Conservation (phyloP, 108 stramenopile genomes). For the Mediolabrus comicus region DNA sequence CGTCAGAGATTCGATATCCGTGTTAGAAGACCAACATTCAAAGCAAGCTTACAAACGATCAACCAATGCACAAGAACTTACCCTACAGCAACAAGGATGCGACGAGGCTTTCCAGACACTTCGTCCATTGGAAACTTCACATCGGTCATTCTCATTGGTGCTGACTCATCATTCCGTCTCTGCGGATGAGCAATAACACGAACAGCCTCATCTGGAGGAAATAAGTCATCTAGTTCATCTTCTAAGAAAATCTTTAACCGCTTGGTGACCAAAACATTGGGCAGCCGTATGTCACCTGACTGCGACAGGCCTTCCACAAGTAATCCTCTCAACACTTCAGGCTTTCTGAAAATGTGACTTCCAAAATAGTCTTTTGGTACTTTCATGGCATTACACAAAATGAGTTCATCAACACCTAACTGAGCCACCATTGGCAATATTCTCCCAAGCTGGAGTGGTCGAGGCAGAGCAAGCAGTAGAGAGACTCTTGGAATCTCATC, state of each 20-base stretch:
- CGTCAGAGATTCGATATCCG: no score
- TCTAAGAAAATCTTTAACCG: constrained; percentile 52
- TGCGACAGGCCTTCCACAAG: constrained; percentile 83
- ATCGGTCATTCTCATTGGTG: constrained; percentile 52
- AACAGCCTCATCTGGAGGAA: constrained; percentile 62
- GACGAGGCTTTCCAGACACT: constrained; percentile 23
- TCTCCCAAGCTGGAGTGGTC: constrained; percentile 83
- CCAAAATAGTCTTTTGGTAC: constrained; percentile 95
- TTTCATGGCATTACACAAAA: constrained; percentile 67
- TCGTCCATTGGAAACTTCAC: constrained; percentile 53
- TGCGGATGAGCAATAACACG: constrained; percentile 82
- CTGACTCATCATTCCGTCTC: constrained; percentile 28
- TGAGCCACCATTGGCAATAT: constrained; percentile 90
- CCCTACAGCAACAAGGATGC: constrained; percentile 72
- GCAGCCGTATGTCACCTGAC: constrained; percentile 72
- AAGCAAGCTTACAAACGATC: no score
- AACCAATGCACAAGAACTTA: neutral
- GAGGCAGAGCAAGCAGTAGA: constrained; percentile 86
- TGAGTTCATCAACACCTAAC: constrained; percentile 81
- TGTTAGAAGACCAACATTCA: no score
- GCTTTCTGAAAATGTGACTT: constrained; percentile 81
- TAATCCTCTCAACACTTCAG: constrained; percentile 51
- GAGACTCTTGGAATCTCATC: constrained; percentile 43
- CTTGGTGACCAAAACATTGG: constrained; percentile 49
- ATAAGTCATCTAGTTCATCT: constrained; percentile 63